A percentile compares a stretch with the other conserved stretches of the same genome.
phyloP scores from a whole-genome alignment of 2,329 filamentous ascomycete species.

The Sporothrix euskadiensis region DNA sequence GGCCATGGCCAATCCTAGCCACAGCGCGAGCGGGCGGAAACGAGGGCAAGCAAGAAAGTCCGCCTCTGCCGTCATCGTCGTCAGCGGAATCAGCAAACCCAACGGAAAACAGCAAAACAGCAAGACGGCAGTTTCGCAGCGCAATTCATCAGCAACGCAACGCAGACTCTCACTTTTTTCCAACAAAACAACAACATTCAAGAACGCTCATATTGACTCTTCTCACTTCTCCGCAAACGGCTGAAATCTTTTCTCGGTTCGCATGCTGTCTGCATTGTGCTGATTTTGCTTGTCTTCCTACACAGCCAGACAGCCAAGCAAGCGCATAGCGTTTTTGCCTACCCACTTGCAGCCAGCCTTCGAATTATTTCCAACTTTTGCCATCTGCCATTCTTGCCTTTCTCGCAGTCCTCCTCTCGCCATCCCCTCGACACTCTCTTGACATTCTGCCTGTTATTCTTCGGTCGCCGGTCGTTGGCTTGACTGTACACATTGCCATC shows the following conservation, averaged over 20 bases:
- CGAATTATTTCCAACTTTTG: not conserved
- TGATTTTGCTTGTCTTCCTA: not conserved
- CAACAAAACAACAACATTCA: not conserved
- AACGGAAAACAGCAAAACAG: not conserved
- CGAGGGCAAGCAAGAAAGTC: not conserved
- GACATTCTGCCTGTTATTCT: not conserved
- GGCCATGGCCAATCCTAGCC: constrained; percentile 9
- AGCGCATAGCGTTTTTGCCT: not conserved
- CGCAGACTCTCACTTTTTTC: not conserved
- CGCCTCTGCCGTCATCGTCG: constrained; percentile 12
- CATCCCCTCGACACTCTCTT: not conserved
- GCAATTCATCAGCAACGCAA: not conserved
- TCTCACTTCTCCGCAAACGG: not conserved
- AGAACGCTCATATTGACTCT: not conserved
- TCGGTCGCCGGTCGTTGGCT: not conserved
- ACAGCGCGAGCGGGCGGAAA: not conserved
- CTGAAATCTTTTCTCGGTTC: not conserved
- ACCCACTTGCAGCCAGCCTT: not conserved
- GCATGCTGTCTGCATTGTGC: not conserved
- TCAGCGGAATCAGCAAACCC: not conserved
- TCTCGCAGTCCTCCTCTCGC: not conserved
- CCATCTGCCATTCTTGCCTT: not conserved
- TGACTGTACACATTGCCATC: not conserved
- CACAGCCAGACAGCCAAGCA: not conserved
- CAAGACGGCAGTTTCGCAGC: too few species aligned